phyloP scores from a whole-genome alignment of 169 alveolate genomes.

The Plasmodium cynomolgi region DNA sequence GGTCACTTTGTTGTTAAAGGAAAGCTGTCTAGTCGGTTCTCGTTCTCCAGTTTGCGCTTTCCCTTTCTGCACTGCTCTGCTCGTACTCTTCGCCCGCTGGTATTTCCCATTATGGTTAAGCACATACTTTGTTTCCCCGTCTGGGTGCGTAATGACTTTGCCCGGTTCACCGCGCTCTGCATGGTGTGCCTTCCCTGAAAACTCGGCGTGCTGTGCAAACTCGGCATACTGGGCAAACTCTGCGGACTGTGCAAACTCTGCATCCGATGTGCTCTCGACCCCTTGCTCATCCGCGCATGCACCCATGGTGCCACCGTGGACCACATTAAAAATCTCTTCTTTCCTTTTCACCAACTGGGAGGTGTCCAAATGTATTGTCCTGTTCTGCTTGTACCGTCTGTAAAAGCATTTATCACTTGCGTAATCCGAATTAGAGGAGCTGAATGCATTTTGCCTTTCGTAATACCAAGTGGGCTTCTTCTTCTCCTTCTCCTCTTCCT shows the following conservation, averaged over 20 bases:
- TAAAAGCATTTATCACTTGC: constrained; percentile 26
- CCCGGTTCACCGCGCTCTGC: not conserved
- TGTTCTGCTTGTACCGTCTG: constrained; percentile 2
- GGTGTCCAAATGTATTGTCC: not conserved
- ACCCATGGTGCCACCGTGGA: not conserved
- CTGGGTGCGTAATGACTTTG: not conserved
- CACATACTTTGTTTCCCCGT: not conserved
- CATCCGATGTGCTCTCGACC: not conserved
- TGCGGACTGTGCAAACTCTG: not conserved
- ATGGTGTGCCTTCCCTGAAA: not conserved
- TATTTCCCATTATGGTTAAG: not conserved
- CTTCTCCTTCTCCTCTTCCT: not conserved
- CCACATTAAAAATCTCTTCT: not conserved
- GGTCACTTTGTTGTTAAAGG: constrained; percentile 54
- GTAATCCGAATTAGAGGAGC: constrained; percentile 32
- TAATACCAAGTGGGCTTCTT: not conserved
- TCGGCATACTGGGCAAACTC: not conserved
- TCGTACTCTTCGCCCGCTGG: not conserved
- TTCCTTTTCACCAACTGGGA: not conserved
- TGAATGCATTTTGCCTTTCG: not conserved
- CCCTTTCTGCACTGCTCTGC: not conserved
- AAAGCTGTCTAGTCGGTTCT: not conserved
- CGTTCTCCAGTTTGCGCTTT: not conserved
- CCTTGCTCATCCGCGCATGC: not conserved
- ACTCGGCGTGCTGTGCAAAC: not conserved